Percentiles rank a stretch among this genome's conserved stretches.
phyloP scores from a whole-genome alignment of 768 basidiomycete species.

The Hydnum rufescens region DNA sequence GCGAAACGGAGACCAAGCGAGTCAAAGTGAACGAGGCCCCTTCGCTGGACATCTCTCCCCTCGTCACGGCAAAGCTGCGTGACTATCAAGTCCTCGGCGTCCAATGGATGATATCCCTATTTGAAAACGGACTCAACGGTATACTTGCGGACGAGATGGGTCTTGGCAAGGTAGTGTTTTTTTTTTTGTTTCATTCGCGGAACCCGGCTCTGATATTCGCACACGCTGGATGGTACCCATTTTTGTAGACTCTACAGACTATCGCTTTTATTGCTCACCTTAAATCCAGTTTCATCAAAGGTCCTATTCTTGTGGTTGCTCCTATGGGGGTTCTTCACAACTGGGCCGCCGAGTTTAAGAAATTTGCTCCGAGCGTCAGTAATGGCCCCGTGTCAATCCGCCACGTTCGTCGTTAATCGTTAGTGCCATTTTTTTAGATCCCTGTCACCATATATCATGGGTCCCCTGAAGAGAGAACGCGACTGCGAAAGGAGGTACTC shows the following conservation, averaged over 20 bases:
- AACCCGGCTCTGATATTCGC: neutral
- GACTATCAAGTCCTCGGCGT: constrained; percentile 87
- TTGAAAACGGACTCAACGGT: constrained; percentile 12
- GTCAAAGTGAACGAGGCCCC: too few species aligned
- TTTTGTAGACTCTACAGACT: constrained; percentile 66
- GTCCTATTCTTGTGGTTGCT: constrained; percentile 75
- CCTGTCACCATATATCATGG: constrained; percentile 88
- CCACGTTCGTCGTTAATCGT: constrained; percentile 6
- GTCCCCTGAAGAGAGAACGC: constrained; percentile 55
- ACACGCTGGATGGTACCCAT: constrained; percentile 2
- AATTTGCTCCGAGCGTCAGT: constrained; percentile 61
- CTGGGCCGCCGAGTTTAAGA: constrained; percentile 68
- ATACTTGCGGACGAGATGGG: constrained; percentile 85
- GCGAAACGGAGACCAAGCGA: too few species aligned
- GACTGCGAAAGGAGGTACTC: constrained; percentile 39
- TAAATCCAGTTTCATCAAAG: constrained; percentile 46
- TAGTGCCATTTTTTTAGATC: constrained; percentile 32
- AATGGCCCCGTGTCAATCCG: constrained; percentile 4
- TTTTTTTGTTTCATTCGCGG: neutral
- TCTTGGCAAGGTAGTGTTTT: constrained; percentile 35
- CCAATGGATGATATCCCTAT: constrained; percentile 42
- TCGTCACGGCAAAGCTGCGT: constrained; percentile 68
- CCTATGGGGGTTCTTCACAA: constrained; percentile 88
- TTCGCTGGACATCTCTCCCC: too few species aligned
- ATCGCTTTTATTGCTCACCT: constrained; percentile 89